Conservation (phyloP, 176 grass and related monocot species). For the Rhynchospora pubera region DNA sequence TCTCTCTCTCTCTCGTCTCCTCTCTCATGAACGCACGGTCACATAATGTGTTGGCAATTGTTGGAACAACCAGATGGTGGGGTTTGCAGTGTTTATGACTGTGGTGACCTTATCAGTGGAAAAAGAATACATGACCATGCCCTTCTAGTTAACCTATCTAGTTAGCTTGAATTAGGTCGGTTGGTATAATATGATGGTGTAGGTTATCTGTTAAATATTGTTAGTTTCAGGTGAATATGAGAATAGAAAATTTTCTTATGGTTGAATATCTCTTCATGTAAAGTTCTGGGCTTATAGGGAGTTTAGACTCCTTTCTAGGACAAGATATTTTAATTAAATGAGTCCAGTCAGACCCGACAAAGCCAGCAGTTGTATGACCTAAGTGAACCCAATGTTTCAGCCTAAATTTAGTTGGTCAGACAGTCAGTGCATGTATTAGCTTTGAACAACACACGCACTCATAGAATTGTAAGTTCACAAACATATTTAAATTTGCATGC, state of each 20-base stretch:
- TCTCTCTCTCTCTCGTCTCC: background rate
- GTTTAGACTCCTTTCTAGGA: background rate
- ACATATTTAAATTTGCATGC: constrained; percentile 16
- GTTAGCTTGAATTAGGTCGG: background rate
- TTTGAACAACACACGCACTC: background rate
- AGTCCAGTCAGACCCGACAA: background rate
- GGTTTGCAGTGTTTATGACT: background rate
- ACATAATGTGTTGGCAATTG: background rate
- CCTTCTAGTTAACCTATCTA: background rate
- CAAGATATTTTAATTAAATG: background rate
- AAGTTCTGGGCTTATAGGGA: background rate
- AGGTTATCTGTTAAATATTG: background rate
- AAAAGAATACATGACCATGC: background rate
- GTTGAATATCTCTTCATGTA: background rate
- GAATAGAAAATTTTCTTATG: no score
- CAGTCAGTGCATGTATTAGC: background rate
- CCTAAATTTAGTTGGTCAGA: background rate
- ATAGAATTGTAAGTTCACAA: background rate
- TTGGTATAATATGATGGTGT: background rate
- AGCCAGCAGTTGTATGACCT: background rate
- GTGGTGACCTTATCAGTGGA: background rate
- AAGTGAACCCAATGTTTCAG: background rate
- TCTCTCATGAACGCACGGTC: background rate
- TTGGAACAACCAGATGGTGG: background rate
- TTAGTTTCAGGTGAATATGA: background rate